phyloP scores from a whole-genome alignment of 345 rosid genomes.

The Dipteronia sinensis region DNA sequence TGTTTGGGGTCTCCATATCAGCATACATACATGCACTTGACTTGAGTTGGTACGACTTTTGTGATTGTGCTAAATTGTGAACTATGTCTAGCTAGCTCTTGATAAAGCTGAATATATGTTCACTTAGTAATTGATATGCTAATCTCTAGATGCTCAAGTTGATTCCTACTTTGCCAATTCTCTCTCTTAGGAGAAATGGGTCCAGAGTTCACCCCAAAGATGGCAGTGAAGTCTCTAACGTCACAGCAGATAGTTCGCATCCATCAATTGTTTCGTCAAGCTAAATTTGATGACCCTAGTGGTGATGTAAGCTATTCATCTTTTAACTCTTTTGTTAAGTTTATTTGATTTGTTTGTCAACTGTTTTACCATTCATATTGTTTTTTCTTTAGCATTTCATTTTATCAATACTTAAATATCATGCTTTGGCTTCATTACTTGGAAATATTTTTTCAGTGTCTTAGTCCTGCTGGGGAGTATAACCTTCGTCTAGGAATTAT shows the following conservation, averaged over 20 bases:
- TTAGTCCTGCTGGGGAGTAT: slow-evolving; percentile 97
- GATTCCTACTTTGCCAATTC: slow-evolving; percentile 13
- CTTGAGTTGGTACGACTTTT: slow-evolving; percentile 12
- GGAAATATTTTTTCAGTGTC: slow-evolving; percentile 59
- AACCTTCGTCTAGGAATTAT: slow-evolving; percentile 97
- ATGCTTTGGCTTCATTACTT: slow-evolving; percentile 6
- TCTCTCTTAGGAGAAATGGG: slow-evolving; percentile 87
- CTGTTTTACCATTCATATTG: background rate
- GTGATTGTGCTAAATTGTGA: background rate
- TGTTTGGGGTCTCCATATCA: background rate
- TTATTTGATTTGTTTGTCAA: background rate
- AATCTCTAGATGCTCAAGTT: slow-evolving; percentile 24
- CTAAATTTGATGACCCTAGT: slow-evolving; percentile 94
- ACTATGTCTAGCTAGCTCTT: background rate
- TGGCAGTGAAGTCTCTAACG: slow-evolving; percentile 73
- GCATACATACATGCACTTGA: background rate
- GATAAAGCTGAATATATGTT: slow-evolving; percentile 1
- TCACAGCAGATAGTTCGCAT: slow-evolving; percentile 96
- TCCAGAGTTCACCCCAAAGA: slow-evolving; percentile 80
- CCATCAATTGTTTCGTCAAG: slow-evolving; percentile 97
- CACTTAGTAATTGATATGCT: slow-evolving; percentile 10
- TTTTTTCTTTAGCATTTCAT: background rate
- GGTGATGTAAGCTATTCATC: slow-evolving; percentile 75
- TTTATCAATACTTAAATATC: background rate
- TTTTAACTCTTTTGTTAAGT: slow-evolving; percentile 10